Conservation (phyloP, 192 early-diverging fungal genomes). For the Coemansia sp. region DNA sequence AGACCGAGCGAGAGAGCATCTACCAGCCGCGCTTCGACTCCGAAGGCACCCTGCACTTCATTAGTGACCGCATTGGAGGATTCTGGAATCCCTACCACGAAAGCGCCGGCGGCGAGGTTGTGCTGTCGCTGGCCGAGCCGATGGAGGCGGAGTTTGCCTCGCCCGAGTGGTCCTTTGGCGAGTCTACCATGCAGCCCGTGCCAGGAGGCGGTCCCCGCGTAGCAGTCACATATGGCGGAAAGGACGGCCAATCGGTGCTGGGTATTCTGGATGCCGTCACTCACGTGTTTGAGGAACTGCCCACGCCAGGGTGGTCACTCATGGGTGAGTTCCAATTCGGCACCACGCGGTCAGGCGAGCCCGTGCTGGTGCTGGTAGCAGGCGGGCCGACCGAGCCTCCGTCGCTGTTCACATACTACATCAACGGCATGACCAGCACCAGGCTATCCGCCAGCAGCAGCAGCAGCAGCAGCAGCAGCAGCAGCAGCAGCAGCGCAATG, state of each 20-base stretch:
- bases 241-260: constrained; percentile 15
- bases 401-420: constrained; percentile 35
- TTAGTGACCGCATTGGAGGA: constrained; percentile 61
- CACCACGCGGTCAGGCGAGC: constrained; percentile 22
- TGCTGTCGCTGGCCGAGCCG: constrained; percentile 48
- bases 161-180: constrained; percentile 57
- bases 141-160: constrained; percentile 64
- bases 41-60: constrained; percentile 61
- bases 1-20: constrained; percentile 24
- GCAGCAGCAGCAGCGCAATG: no score
- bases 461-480: no score
- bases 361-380: constrained; percentile 34
- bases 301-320: constrained; percentile 36
- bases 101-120: constrained; percentile 30
- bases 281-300: constrained; percentile 30
- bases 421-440: constrained; percentile 17
- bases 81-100: constrained; percentile 72
- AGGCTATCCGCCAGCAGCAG: background rate
- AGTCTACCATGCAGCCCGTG: constrained; percentile 40
- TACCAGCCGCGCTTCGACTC: constrained; percentile 65
- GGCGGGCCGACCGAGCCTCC: constrained; percentile 29
- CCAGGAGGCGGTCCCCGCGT: constrained; percentile 13
- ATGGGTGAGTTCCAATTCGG: constrained; percentile 32
- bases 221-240: constrained; percentile 16
- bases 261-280: constrained; percentile 31